A percentile compares a stretch with the other conserved stretches of the same genome.
phyloP scores from a whole-genome alignment of 108 stramenopile genomes.

The Pseudonitzschia multistriata region DNA sequence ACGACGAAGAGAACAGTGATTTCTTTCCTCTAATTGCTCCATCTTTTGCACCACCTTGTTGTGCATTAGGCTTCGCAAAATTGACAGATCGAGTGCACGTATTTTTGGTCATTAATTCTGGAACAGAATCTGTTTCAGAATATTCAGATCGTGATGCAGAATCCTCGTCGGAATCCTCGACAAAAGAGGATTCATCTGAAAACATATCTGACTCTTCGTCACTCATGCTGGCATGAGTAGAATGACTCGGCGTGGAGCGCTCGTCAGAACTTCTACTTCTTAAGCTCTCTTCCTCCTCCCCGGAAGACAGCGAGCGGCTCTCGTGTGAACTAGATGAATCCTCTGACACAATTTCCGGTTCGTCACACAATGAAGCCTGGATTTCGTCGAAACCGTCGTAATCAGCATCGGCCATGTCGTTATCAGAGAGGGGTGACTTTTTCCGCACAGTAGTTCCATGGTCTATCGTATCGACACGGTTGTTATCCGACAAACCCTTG shows the following conservation, averaged over 20 bases:
- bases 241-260: not conserved
- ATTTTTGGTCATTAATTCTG: not conserved
- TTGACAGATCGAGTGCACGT: not conserved
- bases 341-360: not conserved
- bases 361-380: not conserved
- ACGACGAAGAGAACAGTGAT: not conserved
- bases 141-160: not conserved
- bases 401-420: not conserved
- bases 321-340: not conserved
- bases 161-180: not conserved
- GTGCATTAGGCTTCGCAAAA: not conserved
- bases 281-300: not conserved
- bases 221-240: not conserved
- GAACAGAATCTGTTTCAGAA: not conserved
- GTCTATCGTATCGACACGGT: not conserved
- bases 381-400: not conserved
- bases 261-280: not conserved
- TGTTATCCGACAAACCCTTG: not conserved
- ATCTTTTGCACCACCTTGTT: not conserved
- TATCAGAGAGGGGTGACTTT: not conserved
- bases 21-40: not conserved
- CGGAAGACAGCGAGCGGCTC: not conserved
- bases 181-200: conserved; percentile 3
- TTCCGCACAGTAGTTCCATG: not conserved
- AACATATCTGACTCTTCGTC: not conserved